Conservation (phyloP, 2,329 filamentous ascomycete genomes). For the Paramyrothecium sp. region DNA sequence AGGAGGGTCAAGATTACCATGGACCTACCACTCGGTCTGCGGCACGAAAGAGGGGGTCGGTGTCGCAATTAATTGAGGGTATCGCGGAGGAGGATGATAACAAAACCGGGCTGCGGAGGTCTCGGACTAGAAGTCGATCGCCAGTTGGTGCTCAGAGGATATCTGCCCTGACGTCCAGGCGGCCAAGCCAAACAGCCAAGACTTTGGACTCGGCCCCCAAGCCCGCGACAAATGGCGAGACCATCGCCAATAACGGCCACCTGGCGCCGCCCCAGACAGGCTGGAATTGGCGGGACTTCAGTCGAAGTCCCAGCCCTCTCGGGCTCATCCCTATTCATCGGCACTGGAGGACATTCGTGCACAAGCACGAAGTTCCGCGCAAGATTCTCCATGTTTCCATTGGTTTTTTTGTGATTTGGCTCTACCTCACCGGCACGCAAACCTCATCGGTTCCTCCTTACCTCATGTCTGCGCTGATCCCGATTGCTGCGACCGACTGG, state of each 20-base stretch:
- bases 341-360: slow-evolving; percentile 87
- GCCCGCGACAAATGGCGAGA: slow-evolving; percentile 29
- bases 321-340: slow-evolving; percentile 94
- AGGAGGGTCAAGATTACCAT: slow-evolving; percentile 48
- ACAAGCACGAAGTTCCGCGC: slow-evolving; percentile 94
- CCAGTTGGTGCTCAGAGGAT: slow-evolving; percentile 55
- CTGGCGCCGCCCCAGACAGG: slow-evolving; percentile 67
- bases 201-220: slow-evolving; percentile 19
- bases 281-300: slow-evolving; percentile 84
- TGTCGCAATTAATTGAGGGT: slow-evolving; percentile 62
- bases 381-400: slow-evolving; percentile 95
- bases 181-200: slow-evolving; percentile 34
- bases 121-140: slow-evolving; percentile 71
- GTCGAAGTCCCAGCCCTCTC: slow-evolving; percentile 86
- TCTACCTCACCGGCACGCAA: slow-evolving; percentile 80
- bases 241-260: slow-evolving; percentile 57
- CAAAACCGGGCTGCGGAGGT: slow-evolving; percentile 51
- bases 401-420: slow-evolving; percentile 85
- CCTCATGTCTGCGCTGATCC: slow-evolving; percentile 76
- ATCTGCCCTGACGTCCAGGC: slow-evolving; percentile 50
- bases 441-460: slow-evolving; percentile 77
- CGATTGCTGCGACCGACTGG: slow-evolving; percentile 79
- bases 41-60: slow-evolving; percentile 53
- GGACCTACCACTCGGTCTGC: slow-evolving; percentile 77
- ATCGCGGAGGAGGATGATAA: slow-evolving; percentile 49